phyloP scores from a whole-genome alignment of 176 grass and related monocot species.

The Themeda triandra region DNA sequence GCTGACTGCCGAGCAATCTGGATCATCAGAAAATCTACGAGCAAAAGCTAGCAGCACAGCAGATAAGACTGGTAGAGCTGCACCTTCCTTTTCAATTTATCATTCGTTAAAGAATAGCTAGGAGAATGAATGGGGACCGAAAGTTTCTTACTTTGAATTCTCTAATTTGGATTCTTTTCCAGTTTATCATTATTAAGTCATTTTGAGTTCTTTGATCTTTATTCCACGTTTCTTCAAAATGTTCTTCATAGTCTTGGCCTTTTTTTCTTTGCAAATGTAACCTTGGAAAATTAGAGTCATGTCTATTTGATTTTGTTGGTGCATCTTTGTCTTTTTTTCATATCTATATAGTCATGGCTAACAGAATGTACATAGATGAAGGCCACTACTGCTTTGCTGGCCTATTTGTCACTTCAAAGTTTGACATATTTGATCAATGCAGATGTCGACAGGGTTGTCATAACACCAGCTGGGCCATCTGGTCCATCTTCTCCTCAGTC shows the following conservation, averaged over 20 bases:
- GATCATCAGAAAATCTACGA: constrained; percentile 63
- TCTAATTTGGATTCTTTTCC: background rate
- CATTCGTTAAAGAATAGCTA: background rate
- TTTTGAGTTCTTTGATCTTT: background rate
- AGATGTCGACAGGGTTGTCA: constrained; percentile 29
- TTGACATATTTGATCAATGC: constrained; percentile 38
- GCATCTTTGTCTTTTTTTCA: background rate
- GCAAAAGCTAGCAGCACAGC: constrained; percentile 44
- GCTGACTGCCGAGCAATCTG: constrained; percentile 76
- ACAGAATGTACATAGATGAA: background rate
- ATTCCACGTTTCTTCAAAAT: background rate
- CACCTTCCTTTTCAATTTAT: background rate
- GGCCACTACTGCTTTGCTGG: background rate
- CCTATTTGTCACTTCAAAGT: background rate
- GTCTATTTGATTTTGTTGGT: constrained; percentile 13
- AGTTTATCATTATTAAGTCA: background rate
- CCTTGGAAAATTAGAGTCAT: background rate
- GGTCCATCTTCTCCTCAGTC: constrained; percentile 37
- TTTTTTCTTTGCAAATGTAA: background rate
- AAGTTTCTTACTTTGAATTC: background rate
- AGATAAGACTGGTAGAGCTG: constrained; percentile 42
- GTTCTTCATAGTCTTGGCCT: background rate
- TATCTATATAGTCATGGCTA: background rate
- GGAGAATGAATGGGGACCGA: background rate
- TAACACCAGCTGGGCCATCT: constrained; percentile 29